phyloP scores from a whole-genome alignment of 2,329 filamentous ascomycete species.

The Rhynchosporium agropyri region DNA sequence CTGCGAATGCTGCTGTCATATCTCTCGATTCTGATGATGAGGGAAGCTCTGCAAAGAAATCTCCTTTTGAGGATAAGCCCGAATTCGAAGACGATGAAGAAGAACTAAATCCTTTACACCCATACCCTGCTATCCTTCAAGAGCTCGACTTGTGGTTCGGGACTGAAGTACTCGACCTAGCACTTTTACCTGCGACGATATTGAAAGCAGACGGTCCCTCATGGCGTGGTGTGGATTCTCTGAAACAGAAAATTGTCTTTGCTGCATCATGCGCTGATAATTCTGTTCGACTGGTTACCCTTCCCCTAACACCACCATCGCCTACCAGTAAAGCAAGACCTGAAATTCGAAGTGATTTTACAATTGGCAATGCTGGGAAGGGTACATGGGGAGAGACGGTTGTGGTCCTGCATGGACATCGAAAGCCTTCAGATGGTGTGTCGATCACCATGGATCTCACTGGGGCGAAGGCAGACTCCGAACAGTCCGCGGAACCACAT shows the following conservation, averaged over 20 bases:
- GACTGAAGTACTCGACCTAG: conserved; percentile 57
- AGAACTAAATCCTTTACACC: conserved; percentile 39
- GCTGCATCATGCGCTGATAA: conserved; percentile 61
- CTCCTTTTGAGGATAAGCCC: conserved; percentile 54
- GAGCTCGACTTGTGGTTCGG: conserved; percentile 63
- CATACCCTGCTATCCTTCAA: conserved; percentile 59
- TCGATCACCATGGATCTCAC: conserved; percentile 52
- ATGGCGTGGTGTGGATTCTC: conserved; percentile 49
- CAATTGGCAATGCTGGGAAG: conserved; percentile 58
- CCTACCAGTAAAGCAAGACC: conserved; percentile 58
- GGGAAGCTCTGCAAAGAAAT: conserved; percentile 41
- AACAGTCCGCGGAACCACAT: conserved; percentile 42
- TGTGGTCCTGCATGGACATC: conserved; percentile 56
- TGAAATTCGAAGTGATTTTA: conserved; percentile 54
- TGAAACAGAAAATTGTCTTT: conserved; percentile 63
- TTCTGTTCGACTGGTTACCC: conserved; percentile 58
- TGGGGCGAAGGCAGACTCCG: conserved; percentile 37
- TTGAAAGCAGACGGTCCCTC: conserved; percentile 52
- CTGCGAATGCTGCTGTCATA: conserved; percentile 57
- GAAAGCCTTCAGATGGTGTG: conserved; percentile 55
- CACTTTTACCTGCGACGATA: conserved; percentile 55
- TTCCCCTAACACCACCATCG: conserved; percentile 64
- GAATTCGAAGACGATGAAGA: conserved; percentile 59
- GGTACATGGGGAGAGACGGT: conserved; percentile 67
- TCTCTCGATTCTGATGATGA: conserved; percentile 67